Evolutionary conservation across 495 filamentous ascomycete genomes (phyloP), one percentile per base, ranked within the genome.

Genomic region (Podospora pseudopauciseta): DNA sequence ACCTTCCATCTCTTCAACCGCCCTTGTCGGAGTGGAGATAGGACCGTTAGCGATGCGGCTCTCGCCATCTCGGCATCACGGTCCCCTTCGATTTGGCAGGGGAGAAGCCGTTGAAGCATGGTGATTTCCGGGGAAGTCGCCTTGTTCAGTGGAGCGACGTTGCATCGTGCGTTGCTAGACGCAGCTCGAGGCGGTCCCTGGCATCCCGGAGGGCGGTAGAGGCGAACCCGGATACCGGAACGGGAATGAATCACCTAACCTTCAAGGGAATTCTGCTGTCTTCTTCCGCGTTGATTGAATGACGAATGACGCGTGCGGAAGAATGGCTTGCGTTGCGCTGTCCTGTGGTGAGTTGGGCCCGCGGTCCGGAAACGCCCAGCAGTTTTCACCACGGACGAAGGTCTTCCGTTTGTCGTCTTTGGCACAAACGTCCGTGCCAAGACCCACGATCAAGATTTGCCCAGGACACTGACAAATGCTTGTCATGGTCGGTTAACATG

Each of bases 181-280:
- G 15, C 58, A 67, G 63, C 70, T 65, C 69, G 67, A 59, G 19
- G 63, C 28, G 65, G 18, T 27, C 65, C 57, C 72, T 65, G 70
- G 66, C 13, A 9, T 70, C 63, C 67, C 72, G 58, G 59, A 68
- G 55, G 63, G 30, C 68, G 71, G 71, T 64, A 68, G 60, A 55
- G 64, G 20, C 60, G 26, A 57, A 65, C 63, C 71, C 69, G 73
- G 64, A 18, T 61, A 44, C 73, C 68, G 56, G 65, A 73, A 73
- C 20, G 44, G 72, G 71, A 67, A 63, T 70, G 67, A 70, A 34
- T 28, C 61, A 28, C 30, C 66, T 30, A 6, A 49, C 15, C 7
- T 9, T 49, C 39, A 3, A 49, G 39, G 39, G 39, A 49, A 13
- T 49, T 49, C 39, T 49, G 15, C 6, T 16, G 5, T 49, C 9